These are phyloP conservation scores for Pyrrhoderma lamaoense DNA, from an alignment of 1,284 basidiomycete species.

Conservation along the genomic window DNA sequence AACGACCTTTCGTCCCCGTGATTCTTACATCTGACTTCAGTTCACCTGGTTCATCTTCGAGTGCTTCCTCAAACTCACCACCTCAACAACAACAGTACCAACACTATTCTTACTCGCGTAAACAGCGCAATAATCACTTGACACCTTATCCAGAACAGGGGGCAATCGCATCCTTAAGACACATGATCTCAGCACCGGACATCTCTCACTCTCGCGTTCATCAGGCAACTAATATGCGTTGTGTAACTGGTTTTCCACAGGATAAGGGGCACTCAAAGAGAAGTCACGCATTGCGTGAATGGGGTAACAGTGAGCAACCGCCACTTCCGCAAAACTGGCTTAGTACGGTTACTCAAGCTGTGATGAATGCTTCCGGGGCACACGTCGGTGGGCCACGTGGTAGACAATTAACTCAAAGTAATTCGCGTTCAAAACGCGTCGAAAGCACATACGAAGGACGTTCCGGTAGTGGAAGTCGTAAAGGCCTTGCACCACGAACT, in stretches of 20 bases:
- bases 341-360: slow-evolving; percentile 52
- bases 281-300: neutral
- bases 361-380: slow-evolving; percentile 37
- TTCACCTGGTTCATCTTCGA: slow-evolving; percentile 15
- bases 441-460: neutral
- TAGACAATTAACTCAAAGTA: slow-evolving; percentile 9
- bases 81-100: neutral
- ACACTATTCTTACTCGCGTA: neutral
- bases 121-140: neutral
- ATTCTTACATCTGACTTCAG: slow-evolving; percentile 12
- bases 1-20: slow-evolving; percentile 11
- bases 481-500: slow-evolving; percentile 10
- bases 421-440: slow-evolving; percentile 2
- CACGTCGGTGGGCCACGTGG: slow-evolving; percentile 36
- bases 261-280: neutral
- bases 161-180: slow-evolving; percentile 57
- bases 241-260: slow-evolving; percentile 7
- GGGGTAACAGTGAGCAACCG: slow-evolving; percentile 21
- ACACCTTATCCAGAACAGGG: slow-evolving; percentile 28
- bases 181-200: slow-evolving; percentile 58
- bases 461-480: slow-evolving; percentile 1
- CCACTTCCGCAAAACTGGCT: slow-evolving; percentile 58
- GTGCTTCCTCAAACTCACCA: slow-evolving; percentile 12
- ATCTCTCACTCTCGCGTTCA: slow-evolving; percentile 38
- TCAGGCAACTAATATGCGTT: slow-evolving; percentile 20